phyloP scores from a whole-genome alignment of 2,329 filamentous ascomycete genomes.

The Exophiala spinifera region DNA sequence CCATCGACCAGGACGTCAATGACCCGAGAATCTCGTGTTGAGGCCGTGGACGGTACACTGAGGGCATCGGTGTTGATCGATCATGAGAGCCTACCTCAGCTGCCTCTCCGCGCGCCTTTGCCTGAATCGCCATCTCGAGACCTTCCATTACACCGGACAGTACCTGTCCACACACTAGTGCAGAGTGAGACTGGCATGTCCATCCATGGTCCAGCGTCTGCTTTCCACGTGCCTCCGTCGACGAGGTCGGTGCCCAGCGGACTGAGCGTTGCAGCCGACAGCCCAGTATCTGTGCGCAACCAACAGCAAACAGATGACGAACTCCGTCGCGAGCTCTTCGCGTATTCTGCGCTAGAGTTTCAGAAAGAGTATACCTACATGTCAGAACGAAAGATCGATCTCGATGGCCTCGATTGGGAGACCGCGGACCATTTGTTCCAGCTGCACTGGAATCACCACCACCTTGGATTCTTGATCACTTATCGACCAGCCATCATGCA shows the following conservation, averaged over 20 bases:
- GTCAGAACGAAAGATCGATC: not conserved
- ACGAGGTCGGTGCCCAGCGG: not conserved
- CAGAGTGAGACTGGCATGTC: not conserved
- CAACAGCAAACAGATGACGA: not conserved
- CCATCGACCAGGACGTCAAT: not conserved
- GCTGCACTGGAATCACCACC: constrained; percentile 42
- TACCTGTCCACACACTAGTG: not conserved
- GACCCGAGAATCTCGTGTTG: not conserved
- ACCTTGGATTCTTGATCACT: constrained; percentile 39
- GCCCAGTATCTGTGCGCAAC: not conserved
- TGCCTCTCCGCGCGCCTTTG: not conserved
- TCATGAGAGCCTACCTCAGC: not conserved
- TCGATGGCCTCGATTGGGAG: constrained; percentile 12
- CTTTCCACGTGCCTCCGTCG: not conserved
- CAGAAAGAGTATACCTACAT: constrained; percentile 1
- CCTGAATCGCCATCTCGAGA: not conserved
- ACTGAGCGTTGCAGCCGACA: not conserved
- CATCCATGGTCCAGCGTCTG: not conserved
- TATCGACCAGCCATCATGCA: constrained; percentile 42
- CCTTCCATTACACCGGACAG: not conserved
- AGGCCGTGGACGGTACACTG: not conserved
- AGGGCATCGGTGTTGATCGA: not conserved
- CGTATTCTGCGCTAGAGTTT: constrained; percentile 1
- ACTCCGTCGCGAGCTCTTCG: not conserved
- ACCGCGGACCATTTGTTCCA: constrained; percentile 39